Evolutionary conservation across 2,329 filamentous ascomycete genomes (phyloP), one percentile per base, ranked within the genome.

Genomic region (Diaporthe aspalathi): DNA sequence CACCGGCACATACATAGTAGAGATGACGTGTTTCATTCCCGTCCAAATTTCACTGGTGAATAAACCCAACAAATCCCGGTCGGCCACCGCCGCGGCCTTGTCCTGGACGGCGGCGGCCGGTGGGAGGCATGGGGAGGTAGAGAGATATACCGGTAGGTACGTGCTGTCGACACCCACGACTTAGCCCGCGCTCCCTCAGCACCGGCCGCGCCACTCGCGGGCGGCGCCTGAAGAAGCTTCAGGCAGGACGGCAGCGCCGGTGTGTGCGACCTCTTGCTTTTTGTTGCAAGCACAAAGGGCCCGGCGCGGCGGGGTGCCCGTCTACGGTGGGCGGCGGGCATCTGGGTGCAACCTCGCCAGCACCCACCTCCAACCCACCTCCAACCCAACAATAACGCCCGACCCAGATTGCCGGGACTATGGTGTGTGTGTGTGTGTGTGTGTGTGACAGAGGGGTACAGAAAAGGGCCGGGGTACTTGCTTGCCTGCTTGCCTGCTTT

Each of bases 331-430:
- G 32, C 5, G 32, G 38, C 17, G 29, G 43, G 43, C 60, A 63
- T 49, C 27, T 63, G 14, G 17, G 14, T 63, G 60, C 29, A 49
- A 63, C 60, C 60, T 49, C 43, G 60, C 60, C 60, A 63, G 20
- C 43, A 63, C 27, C 40, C 9, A 32, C 38, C 47, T 5, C 32
- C 47, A 50, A 5, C 22, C 49, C 49, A 27, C 16, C 7, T 27
- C 12, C 6, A 27, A 14, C 17, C 47, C 47, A 5, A 7, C 35
- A 38, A 38, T 38, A 38, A 38, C 35, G 49, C 49, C 49, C 20
- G 24, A 50, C 8, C 60, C 60, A 65, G 47, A 35, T 35, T 65
- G 20, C 60, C 60, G 60, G 60, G 60, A 35, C 38, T 16, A 2
- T 24, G 7, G n/a, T 35, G 32, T 35, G 32, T 35, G 32, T 9